A percentile compares a stretch with the other conserved stretches of the same genome.
Evolutionary conservation across 768 basidiomycete species (phyloP).

Genomic region (Tricholoma matsutake): DNA sequence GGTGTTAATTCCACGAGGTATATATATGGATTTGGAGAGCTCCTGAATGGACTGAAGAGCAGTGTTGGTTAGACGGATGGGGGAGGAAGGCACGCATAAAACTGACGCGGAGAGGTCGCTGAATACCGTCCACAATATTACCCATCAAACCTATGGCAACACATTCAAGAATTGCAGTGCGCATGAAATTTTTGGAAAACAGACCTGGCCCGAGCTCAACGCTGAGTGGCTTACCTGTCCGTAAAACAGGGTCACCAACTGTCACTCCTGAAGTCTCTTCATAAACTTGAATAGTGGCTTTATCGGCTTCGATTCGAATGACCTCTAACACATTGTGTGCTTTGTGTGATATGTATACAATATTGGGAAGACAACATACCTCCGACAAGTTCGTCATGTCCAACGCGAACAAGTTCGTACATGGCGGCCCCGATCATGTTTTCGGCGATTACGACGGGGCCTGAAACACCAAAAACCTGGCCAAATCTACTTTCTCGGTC

Average conservation of each 20-base stretch:
- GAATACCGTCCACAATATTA: constrained; percentile 99
- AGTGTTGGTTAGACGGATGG: constrained; percentile 9
- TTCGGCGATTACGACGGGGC: constrained; percentile 95
- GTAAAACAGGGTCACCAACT: constrained; percentile 95
- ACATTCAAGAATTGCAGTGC: not conserved
- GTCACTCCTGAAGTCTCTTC: constrained; percentile 99
- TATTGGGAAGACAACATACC: constrained; percentile 46
- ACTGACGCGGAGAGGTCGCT: constrained; percentile 83
- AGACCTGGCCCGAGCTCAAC: constrained; percentile 96
- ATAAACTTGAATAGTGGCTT: constrained; percentile 98
- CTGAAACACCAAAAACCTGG: constrained; percentile 92
- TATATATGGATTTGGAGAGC: constrained; percentile 98
- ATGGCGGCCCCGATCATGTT: constrained; percentile 96
- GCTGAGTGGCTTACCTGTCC: constrained; percentile 96
- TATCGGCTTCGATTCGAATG: constrained; percentile 96
- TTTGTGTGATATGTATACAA: not conserved
- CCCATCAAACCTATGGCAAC: constrained; percentile 82
- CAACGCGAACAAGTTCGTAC: constrained; percentile 98
- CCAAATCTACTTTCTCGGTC: constrained; percentile 86
- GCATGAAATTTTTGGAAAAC: constrained; percentile 15
- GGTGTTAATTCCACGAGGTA: constrained; percentile 98
- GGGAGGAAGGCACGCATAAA: not conserved
- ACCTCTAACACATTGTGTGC: constrained; percentile 65
- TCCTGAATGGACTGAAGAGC: constrained; percentile 79
- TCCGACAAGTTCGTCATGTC: constrained; percentile 97